A percentile compares a stretch with the other conserved stretches of the same genome.
phyloP scores from a whole-genome alignment of 495 filamentous ascomycete species.

The Talaromyces adpressus region DNA sequence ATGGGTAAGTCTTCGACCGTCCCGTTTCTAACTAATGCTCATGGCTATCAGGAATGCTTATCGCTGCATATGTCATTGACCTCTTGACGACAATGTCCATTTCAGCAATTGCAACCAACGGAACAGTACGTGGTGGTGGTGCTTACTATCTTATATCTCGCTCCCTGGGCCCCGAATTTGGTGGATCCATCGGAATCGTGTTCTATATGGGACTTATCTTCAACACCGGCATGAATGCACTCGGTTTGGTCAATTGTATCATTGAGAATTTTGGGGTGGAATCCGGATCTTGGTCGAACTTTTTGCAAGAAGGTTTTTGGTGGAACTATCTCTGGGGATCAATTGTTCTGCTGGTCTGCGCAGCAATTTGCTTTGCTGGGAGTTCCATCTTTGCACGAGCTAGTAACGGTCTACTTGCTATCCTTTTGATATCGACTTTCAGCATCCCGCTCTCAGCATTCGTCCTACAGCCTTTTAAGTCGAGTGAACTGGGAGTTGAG shows the following conservation, averaged over 20 bases:
- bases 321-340: conserved; percentile 76
- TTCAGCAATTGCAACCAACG: conserved; percentile 85
- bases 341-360: conserved; percentile 63
- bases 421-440: conserved; percentile 67
- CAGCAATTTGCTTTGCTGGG: conserved; percentile 69
- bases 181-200: conserved; percentile 84
- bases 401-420: conserved; percentile 69
- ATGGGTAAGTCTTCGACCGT: conserved; percentile 51
- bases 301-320: conserved; percentile 68
- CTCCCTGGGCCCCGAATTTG: conserved; percentile 81
- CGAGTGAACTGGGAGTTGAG: conserved; percentile 51
- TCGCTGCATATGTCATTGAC: conserved; percentile 68
- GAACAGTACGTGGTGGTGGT: conserved; percentile 79
- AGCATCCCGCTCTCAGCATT: conserved; percentile 77
- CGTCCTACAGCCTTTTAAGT: conserved; percentile 57
- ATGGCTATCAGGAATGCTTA: conserved; percentile 51
- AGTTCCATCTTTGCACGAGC: conserved; percentile 74
- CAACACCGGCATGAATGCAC: conserved; percentile 85
- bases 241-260: conserved; percentile 79
- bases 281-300: conserved; percentile 50
- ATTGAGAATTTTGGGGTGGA: conserved; percentile 63
- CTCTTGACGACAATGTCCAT: conserved; percentile 79
- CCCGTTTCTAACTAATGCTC: conserved; percentile 11
- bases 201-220: conserved; percentile 81
- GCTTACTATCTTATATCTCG: conserved; percentile 88